Conservation (phyloP, 257 asterid genomes). For the Paraleonurus japonicus region DNA sequence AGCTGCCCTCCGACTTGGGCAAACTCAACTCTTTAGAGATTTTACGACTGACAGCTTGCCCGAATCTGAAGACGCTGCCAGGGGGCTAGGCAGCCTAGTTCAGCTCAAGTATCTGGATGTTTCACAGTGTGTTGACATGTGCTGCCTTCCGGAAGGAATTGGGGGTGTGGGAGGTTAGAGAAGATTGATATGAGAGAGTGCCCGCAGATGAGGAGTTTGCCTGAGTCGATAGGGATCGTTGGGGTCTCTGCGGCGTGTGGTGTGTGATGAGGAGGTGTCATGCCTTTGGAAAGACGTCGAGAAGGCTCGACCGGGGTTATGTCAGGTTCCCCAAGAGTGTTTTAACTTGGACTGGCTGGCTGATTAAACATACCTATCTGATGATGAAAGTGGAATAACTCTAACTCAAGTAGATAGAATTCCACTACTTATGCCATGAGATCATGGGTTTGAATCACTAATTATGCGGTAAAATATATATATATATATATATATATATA, state of each 20-base stretch:
- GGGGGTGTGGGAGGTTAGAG: constrained; percentile 71
- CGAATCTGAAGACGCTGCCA: constrained; percentile 62
- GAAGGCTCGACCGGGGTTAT: constrained; percentile 48
- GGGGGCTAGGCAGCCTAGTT: constrained; percentile 46
- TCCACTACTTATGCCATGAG: no score
- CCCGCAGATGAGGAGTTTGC: constrained; percentile 51
- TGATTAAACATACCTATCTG: no score
- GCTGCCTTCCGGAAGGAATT: constrained; percentile 63
- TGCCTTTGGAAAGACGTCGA: constrained; percentile 64
- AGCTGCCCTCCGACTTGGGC: constrained; percentile 63
- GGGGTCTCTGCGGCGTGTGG: constrained; percentile 48
- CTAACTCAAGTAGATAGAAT: no score
- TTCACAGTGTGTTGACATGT: constrained; percentile 71
- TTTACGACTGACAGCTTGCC: constrained; percentile 73
- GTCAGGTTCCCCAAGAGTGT: constrained; percentile 73
- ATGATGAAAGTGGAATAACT: no score
- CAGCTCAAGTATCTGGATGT: constrained; percentile 64
- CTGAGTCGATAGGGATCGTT: constrained; percentile 43
- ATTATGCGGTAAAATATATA: no score
- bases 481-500: no score
- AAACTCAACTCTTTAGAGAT: constrained; percentile 48
- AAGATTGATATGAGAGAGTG: constrained; percentile 94
- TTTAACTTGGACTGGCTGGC: constrained; percentile 78
- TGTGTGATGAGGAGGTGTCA: constrained; percentile 73
- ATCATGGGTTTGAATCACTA: no score